Base-by-base conservation (phyloP, 192 early-diverging fungal genomes). In the Backusella circina region DNA sequence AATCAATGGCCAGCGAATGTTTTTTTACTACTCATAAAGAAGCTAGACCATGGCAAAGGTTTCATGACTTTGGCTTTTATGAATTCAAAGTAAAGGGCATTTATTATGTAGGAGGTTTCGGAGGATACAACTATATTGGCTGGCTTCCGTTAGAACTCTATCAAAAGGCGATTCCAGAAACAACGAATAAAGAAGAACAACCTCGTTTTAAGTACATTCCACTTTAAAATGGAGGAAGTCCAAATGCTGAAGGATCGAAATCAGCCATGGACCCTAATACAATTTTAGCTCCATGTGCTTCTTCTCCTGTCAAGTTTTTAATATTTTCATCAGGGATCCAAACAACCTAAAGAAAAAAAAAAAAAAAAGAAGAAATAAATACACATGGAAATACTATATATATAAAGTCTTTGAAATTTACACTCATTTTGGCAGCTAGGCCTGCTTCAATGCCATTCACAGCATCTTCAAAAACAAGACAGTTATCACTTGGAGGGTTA, bases 401-500 rank as follows among this genome's bases (percentile, higher is more conserved):
- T 15, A 41, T 41, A 35, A 33, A 47, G 10, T 16, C 21, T 3
- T 13, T 21, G 54, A 26, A 28, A 77, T 82, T 75, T 77, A 88
- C 90, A 75, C 83, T 85, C 95, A 98, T 96, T 2, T 83, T 84
- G 1, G 97, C 97, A 75, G 87, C 89, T 15, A 88, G 80, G 1
- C 90, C 97, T 1, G 96, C 96, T 73, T 92, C 70, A 5, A 97
- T 90, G 16, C 97, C 97, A 72, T 89, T 89, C 15, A 84, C 77
- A 2, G 95, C 90, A 72, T 99, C 96, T 80, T 99, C 97, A 91
- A 99, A 99, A 28, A 99, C 96, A 41, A 99, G 86, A 70, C 92
- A 93, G 5, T 90, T 84, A 3, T 84, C 82, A 2, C 83, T 77
- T 51, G 77, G 80, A 26, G 74, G 75, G 66, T 72, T 78, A 47